Base-by-base conservation (phyloP, 176 grass and related monocot genomes). In the Carex scoparia region DNA sequence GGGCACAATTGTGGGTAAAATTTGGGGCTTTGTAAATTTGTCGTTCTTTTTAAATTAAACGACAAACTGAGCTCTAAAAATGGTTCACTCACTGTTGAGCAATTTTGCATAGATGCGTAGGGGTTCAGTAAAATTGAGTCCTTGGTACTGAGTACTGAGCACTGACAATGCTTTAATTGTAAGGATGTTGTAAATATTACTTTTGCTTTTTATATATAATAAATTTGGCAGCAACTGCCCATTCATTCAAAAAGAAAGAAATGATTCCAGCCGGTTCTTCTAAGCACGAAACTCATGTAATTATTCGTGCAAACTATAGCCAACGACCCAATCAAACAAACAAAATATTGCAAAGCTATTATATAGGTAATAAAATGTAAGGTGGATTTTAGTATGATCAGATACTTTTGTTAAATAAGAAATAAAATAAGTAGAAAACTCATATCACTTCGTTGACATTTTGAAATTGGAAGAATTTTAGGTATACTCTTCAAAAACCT, bases 21-120 rank as follows among this genome's bases (percentile, higher is more conserved):
- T 54, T 80, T 80, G 51, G 49, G 61, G 54, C 19, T 15, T 18
- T 80, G 1, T 59, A 60, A 80, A 30, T 40, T 40, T 8, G 7
- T n/a, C 30, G 27, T 80, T 61, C 13, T 80, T 60, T 80, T 80
- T 61, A 60, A 80, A 35, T 80, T 61, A 79, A 54, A 79, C 53
- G 76, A 79, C 54, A 60, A 79, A 76, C 5, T 16, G 27, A 69
- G 33, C 23, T 76, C 48, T 54, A 56, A 77, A 55, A 77, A 49
- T 55, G 23, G 23, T 23, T 23, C 23, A 23, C 23, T 23, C 23
- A 23, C 23, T 23, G 23, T 23, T 23, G 23, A 23, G 23, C 23
- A 23, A 23, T 23, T 23, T 23, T 23, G 23, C 23, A 23, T 23
- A 23, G 23, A 23, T 23, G 23, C 23, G 23, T 23, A 23, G 23